Evolutionary conservation across 192 early-diverging fungal species (phyloP).

Genomic region (Thoreauomyces humboldtii): DNA sequence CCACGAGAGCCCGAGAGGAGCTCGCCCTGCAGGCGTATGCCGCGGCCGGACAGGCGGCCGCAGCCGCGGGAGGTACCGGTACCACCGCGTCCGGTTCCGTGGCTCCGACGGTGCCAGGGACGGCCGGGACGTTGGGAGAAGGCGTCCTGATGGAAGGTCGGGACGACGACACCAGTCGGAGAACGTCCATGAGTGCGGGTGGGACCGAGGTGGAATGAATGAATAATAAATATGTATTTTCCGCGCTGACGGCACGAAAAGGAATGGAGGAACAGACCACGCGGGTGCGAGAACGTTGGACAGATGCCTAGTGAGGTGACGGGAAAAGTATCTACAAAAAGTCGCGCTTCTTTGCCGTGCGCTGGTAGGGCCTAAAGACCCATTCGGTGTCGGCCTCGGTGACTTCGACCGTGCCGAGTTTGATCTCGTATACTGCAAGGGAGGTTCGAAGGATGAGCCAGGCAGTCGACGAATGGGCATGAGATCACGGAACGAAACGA

Average conservation of each 20-base stretch:
- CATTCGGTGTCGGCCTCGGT: constrained; percentile 95
- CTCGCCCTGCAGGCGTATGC: neutral
- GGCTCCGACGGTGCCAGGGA: too few relatives aligned
- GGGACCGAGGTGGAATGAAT: too few relatives aligned
- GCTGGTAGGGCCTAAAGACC: constrained; percentile 84
- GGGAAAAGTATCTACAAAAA: constrained; percentile 22
- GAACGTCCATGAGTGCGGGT: too few relatives aligned
- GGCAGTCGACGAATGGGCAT: neutral
- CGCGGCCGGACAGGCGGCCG: neutral
- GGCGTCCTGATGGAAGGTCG: too few relatives aligned
- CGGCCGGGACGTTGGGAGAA: too few relatives aligned
- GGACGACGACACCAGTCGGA: too few relatives aligned
- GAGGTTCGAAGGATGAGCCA: neutral
- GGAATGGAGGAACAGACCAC: too few relatives aligned
- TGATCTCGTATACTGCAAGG: constrained; percentile 85
- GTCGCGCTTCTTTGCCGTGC: constrained; percentile 42
- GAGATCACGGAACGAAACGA: constrained; percentile 1
- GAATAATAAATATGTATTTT: too few relatives aligned
- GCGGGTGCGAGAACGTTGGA: too few relatives aligned
- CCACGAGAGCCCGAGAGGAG: neutral
- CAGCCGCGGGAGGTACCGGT: neutral
- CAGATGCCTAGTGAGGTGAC: neutral
- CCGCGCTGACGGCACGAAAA: too few relatives aligned
- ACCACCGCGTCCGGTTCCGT: too few relatives aligned
- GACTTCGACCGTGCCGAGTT: constrained; percentile 90